Percentiles rank a stretch among this genome's conserved stretches.
phyloP scores from a whole-genome alignment of 2,329 filamentous ascomycete genomes.

The Aspergillus proliferans region DNA sequence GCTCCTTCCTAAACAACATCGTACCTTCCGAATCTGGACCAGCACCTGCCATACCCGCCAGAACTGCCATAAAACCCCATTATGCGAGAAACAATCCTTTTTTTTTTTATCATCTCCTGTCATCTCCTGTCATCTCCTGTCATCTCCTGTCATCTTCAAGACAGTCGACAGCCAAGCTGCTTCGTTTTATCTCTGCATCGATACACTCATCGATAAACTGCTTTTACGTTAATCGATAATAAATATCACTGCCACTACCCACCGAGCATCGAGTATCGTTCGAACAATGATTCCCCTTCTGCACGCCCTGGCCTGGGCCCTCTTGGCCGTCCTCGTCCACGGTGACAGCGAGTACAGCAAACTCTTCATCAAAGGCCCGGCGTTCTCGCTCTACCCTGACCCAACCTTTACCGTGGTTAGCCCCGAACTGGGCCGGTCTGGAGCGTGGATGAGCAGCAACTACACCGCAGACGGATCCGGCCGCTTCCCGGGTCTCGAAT shows the following conservation, averaged over 20 bases:
- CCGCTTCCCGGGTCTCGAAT: conserved; percentile 38
- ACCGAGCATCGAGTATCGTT: conserved; percentile 11
- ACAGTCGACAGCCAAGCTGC: too few relatives aligned
- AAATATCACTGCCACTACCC: not conserved
- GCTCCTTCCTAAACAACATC: too few relatives aligned
- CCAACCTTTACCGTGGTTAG: conserved; percentile 18
- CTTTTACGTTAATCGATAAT: too few relatives aligned
- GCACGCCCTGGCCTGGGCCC: conserved; percentile 12
- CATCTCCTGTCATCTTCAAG: too few relatives aligned
- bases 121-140: too few relatives aligned
- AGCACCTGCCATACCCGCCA: too few relatives aligned
- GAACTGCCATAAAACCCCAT: too few relatives aligned
- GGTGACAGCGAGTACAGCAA: conserved; percentile 15
- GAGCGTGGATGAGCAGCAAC: conserved; percentile 26
- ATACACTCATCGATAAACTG: too few relatives aligned
- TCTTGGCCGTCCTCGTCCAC: not conserved
- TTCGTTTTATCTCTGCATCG: too few relatives aligned
- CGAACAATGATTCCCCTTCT: conserved; percentile 8
- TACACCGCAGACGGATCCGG: conserved; percentile 37
- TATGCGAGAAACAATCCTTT: too few relatives aligned
- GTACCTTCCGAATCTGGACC: too few relatives aligned
- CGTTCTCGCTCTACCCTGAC: conserved; percentile 13
- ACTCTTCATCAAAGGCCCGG: conserved; percentile 21
- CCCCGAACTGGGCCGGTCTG: conserved; percentile 22
- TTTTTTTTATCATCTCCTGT: too few relatives aligned